Base-by-base conservation (phyloP, 2,329 filamentous ascomycete species). In the Cryphonectria carpinicola region DNA sequence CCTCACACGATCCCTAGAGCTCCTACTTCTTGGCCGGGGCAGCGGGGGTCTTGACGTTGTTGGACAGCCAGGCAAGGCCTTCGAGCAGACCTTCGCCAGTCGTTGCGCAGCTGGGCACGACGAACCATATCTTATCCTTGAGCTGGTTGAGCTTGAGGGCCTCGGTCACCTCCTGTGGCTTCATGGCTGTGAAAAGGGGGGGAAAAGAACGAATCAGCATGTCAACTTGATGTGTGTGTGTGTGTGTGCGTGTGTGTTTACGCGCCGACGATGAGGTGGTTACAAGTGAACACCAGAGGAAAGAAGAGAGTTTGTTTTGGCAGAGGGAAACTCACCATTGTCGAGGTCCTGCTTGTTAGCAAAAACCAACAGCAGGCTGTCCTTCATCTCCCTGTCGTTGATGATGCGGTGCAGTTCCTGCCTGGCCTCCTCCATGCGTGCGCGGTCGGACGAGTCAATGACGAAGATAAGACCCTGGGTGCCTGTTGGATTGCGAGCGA, bases 381-480 rank as follows among this genome's bases (percentile, higher is more conserved):
- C 95, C 84, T 96, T 95, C 90, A 98, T 95, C 87, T 99, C 96
- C 74, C 95, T 91, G 81, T 98, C 96, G 82, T 97, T 96, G 84
- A 98, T 94, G 84, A 98, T 98, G 79, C 95, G 93, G 85, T 98
- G 94, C 75, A 99, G 87, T 82, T 99, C 96, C 81, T 94, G 93
- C 77, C 92, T 89, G 70, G 96, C 96, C 84, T 98, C 96, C 70
- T 96, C 93, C 82, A 99, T 94, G 80, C 96, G 92, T 76, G 89
- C 90, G 75, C 91, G 93, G 83, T 98, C 96, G 78, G 93, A 96
- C 74, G 93, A 97, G 85, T 99, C 96, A 78, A 99, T 94, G 76
- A 99, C 96, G 85, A 98, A 99, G 84, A 99, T 98, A 77, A 99
- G 89, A 79, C 95, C 96, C 85, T 98, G 96, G 72, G 96, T 98